phyloP scores from a whole-genome alignment of 805 yeast species.

The Starmera amethionina region DNA sequence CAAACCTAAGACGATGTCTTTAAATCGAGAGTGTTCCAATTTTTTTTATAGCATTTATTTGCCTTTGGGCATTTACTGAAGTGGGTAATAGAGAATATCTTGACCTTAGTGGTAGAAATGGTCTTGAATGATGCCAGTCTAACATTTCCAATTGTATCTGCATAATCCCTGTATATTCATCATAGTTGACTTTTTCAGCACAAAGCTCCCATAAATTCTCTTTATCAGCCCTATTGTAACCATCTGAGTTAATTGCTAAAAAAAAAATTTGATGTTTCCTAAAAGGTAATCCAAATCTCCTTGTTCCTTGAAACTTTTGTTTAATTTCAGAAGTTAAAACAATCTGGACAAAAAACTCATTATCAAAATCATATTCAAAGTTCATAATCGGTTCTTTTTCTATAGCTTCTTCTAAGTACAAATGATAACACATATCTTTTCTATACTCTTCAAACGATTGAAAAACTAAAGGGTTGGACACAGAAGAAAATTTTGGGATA shows the following conservation, averaged over 20 bases:
- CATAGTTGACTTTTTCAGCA: constrained; percentile 33
- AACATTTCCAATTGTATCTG: constrained; percentile 42
- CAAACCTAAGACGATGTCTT: constrained; percentile 44
- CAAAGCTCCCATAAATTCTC: constrained; percentile 52
- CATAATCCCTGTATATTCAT: constrained; percentile 20
- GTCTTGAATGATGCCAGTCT: constrained; percentile 44
- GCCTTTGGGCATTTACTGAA: constrained; percentile 52
- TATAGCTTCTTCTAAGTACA: constrained; percentile 52
- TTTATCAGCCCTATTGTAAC: constrained; percentile 35
- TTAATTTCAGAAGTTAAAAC: constrained; percentile 32
- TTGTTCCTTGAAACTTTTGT: constrained; percentile 42
- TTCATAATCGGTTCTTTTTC: constrained; percentile 36
- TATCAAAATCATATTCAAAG: constrained; percentile 45
- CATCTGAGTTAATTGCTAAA: constrained; percentile 1
- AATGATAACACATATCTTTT: constrained; percentile 48
- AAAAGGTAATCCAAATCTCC: constrained; percentile 46
- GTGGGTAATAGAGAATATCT: constrained; percentile 42
- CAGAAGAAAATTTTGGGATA: constrained; percentile 15
- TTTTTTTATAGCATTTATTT: constrained; percentile 55
- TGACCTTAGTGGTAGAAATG: constrained; percentile 35
- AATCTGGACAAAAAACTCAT: constrained; percentile 30
- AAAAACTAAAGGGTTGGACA: constrained; percentile 34
- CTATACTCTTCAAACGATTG: constrained; percentile 42
- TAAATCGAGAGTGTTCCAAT: constrained; percentile 41
- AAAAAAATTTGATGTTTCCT: constrained; percentile 47